Conservation (phyloP, 441 rosid species). For the Omphalea diandra region DNA sequence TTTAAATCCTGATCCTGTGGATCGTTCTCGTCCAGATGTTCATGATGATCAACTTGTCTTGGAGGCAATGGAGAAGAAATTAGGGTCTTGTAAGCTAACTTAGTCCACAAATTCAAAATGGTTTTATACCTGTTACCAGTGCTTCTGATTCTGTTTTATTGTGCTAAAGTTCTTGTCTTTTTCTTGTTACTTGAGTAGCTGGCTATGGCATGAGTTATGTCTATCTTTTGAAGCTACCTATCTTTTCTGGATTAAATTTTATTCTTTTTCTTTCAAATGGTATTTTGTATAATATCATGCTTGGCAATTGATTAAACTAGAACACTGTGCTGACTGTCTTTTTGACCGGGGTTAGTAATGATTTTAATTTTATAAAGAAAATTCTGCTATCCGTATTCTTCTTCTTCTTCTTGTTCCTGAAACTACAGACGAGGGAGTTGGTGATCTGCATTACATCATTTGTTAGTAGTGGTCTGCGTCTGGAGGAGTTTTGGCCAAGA, state of each 20-base stretch:
- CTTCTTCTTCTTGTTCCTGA: slow-evolving; percentile 1
- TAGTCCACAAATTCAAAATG: slow-evolving; percentile 8
- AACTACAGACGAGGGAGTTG: not conserved
- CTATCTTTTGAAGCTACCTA: not conserved
- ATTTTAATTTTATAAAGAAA: not conserved
- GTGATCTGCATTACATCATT: not conserved
- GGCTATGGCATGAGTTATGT: slow-evolving; percentile 7
- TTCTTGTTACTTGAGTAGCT: slow-evolving; percentile 19
- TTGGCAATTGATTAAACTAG: not conserved
- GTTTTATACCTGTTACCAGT: not conserved
- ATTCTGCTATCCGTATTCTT: not conserved
- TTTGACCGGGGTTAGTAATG: not conserved
- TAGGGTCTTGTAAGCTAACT: slow-evolving; percentile 49
- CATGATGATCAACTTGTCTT: slow-evolving; percentile 61
- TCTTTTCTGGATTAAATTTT: not conserved
- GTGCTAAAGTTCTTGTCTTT: not conserved
- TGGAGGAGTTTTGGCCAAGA: not conserved
- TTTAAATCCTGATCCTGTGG: slow-evolving; percentile 82
- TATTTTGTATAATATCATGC: not conserved
- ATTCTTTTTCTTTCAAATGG: not conserved
- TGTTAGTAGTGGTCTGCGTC: not conserved
- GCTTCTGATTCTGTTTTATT: slow-evolving; percentile 10
- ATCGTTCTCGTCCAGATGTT: slow-evolving; percentile 94
- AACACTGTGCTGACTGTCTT: not conserved
- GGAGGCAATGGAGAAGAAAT: slow-evolving; percentile 56